Conservation (phyloP, 2,329 filamentous ascomycete genomes). For the Penicillium thymicola region DNA sequence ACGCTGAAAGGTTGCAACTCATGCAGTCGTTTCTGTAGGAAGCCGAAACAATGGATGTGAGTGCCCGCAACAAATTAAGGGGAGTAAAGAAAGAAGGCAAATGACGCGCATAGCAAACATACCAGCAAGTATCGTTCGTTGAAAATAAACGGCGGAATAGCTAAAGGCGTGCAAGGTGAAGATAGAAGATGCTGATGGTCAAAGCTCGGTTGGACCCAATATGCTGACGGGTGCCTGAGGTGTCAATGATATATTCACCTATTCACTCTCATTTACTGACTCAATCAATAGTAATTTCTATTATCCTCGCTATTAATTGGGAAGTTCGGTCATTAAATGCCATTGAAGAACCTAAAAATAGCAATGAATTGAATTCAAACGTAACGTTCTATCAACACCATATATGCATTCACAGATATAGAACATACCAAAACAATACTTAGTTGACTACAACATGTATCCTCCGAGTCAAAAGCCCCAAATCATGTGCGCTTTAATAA, state of each 20-base stretch:
- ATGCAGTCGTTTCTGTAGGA: conserved; percentile 26
- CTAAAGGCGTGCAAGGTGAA: conserved; percentile 13
- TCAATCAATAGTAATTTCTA: neutral
- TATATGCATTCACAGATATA: neutral
- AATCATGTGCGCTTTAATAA: too few species aligned
- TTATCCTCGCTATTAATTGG: neutral
- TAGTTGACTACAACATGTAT: too few species aligned
- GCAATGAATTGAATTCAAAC: neutral
- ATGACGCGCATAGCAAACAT: conserved; percentile 4
- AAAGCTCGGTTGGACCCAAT: conserved; percentile 17
- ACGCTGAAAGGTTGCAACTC: conserved; percentile 30
- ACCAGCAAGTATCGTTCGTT: conserved; percentile 13
- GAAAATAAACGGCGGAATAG: conserved; percentile 2
- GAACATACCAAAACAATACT: neutral
- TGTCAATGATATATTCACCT: conserved; percentile 5
- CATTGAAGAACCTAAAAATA: neutral
- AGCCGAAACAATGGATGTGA: conserved; percentile 7
- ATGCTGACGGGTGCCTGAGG: conserved; percentile 14
- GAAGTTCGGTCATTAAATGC: neutral
- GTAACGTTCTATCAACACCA: neutral
- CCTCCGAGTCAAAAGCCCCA: too few species aligned
- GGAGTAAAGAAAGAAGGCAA: neutral
- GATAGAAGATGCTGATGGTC: conserved; percentile 14
- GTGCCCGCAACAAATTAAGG: conserved; percentile 10
- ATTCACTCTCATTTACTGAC: neutral